Evolutionary conservation across 148 eudicot species (phyloP).

Genomic region (Arctostaphylos glauca): DNA sequence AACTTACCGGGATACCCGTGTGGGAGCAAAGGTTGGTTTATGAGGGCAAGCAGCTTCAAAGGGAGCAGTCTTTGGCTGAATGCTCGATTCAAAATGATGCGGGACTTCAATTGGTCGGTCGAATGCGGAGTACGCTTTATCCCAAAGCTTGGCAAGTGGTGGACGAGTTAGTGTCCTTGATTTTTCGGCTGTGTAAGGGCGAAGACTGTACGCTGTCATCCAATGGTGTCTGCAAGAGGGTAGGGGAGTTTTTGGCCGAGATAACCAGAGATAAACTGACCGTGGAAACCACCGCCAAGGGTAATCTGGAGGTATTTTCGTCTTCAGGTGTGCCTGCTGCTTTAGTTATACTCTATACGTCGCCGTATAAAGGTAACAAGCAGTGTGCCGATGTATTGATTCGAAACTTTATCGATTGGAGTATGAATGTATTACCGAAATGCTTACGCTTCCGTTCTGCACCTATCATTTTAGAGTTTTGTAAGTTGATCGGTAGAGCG

Average conservation of each 20-base stretch:
- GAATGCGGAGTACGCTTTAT: slow-evolving; percentile 62
- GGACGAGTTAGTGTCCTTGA: slow-evolving; percentile 36
- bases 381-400: slow-evolving; percentile 51
- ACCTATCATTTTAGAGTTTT: slow-evolving; percentile 59
- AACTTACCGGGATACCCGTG: slow-evolving; percentile 46
- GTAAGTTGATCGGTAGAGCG: slow-evolving; percentile 42
- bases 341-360: slow-evolving; percentile 59
- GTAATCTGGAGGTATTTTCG: slow-evolving; percentile 40
- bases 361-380: slow-evolving; percentile 26
- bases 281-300: not conserved
- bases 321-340: slow-evolving; percentile 48
- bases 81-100: slow-evolving; percentile 51
- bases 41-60: slow-evolving; percentile 56
- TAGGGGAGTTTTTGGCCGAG: slow-evolving; percentile 19
- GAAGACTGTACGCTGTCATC: not conserved
- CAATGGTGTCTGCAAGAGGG: not conserved
- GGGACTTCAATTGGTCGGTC: slow-evolving; percentile 46
- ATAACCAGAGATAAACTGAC: not conserved
- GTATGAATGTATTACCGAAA: slow-evolving; percentile 15
- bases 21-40: slow-evolving; percentile 55
- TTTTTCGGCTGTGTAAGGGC: slow-evolving; percentile 34
- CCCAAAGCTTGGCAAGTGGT: slow-evolving; percentile 55
- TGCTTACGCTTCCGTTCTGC: slow-evolving; percentile 23
- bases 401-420: slow-evolving; percentile 32
- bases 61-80: slow-evolving; percentile 52